phyloP scores from a whole-genome alignment of 345 rosid genomes.

The Melaleuca quinquenervia region DNA sequence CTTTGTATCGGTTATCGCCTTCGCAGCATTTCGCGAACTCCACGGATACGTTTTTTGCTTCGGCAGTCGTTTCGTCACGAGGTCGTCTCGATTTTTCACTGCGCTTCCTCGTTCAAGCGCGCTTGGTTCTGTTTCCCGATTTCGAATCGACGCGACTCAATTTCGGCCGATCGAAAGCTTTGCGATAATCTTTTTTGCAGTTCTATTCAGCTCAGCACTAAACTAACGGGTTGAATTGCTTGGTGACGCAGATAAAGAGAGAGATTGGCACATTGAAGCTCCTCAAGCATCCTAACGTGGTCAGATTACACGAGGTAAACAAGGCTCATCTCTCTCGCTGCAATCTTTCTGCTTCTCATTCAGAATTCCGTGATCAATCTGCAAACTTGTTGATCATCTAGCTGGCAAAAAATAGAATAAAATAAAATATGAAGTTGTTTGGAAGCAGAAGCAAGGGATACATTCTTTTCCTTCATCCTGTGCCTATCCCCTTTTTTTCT shows the following conservation, averaged over 20 bases:
- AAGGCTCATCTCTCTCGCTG: background rate
- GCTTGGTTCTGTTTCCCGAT: background rate
- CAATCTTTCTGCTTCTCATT: background rate
- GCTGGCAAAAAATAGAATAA: background rate
- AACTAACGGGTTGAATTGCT: background rate
- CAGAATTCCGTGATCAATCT: background rate
- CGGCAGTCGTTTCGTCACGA: background rate
- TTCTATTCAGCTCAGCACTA: background rate
- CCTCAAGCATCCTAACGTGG: constrained; percentile 82
- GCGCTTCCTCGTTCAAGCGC: background rate
- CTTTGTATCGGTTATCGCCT: background rate
- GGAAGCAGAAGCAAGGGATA: background rate
- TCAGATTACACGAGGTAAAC: constrained; percentile 72
- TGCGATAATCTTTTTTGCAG: background rate
- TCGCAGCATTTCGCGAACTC: background rate
- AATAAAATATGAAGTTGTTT: too few relatives aligned
- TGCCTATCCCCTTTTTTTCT: background rate
- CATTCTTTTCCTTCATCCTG: background rate
- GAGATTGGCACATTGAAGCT: constrained; percentile 85
- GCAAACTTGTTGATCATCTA: background rate
- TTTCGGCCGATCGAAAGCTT: background rate
- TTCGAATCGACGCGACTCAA: background rate
- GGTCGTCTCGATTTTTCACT: background rate
- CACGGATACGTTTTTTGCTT: background rate
- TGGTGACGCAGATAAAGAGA: constrained; percentile 57